Evolutionary conservation across 1,284 basidiomycete genomes (phyloP), one percentile per base, ranked within the genome.

Genomic region (Tranzscheliella williamsii): DNA sequence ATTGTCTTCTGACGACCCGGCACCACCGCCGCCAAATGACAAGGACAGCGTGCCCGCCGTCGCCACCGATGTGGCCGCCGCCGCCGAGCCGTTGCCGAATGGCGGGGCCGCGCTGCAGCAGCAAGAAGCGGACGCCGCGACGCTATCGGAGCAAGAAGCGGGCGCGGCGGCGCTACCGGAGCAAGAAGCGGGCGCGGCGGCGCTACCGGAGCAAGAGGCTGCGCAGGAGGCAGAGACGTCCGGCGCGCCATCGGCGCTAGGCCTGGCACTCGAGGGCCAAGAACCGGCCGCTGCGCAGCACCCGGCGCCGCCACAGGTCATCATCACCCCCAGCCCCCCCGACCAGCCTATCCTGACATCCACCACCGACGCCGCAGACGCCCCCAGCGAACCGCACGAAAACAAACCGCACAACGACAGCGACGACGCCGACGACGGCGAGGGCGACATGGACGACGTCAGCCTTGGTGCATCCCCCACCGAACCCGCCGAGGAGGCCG

Each of bases 391-490:
- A n/a, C n/a, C n/a, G n/a, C n/a, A n/a, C n/a, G n/a, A n/a, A n/a
- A n/a, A n/a, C n/a, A n/a, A n/a, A n/a, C n/a, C n/a, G 12, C 35
- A 29, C 16, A 24, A 16, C 2, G 9, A 9, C 4, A 18, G 15
- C 20, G n/a, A 38, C 7, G 29, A 43, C 29, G 51, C 50, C 12
- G 54, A 54, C 5, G 54, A 63, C 20, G 60, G 30, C 12, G 60
- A 63, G 6, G 54, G 54, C 24, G 60, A 63, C 29, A 63, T 63
- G 60, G 54, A 57, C 41, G 54, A 57, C 8, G 54, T 63, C 26
- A 57, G 54, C 18, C 33, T 63, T 8, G 54, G 60, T 12, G 60
- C 42, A 13, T 29, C 27, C 4, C 38, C 45, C 2, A 42, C 42
- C 4, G 46, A 24, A 16, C 48, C 51, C 8, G 18, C 18, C 20